Conservation (phyloP, 768 basidiomycete genomes). For the Russula vinacea region DNA sequence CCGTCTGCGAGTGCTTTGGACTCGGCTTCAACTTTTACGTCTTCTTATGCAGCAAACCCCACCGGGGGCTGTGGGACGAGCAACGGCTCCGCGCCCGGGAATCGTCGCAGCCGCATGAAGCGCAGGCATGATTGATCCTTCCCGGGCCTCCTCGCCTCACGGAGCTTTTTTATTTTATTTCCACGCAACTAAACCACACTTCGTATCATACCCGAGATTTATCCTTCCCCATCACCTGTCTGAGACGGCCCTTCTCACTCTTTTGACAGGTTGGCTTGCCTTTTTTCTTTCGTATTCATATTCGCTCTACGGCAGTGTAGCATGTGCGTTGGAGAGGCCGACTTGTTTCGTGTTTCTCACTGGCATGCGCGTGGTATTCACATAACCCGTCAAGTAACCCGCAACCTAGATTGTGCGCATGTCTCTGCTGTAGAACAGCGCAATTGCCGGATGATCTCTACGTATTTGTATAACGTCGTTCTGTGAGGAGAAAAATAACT, state of each 20-base stretch:
- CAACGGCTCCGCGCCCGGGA: neutral
- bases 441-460: neutral
- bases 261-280: neutral
- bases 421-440: slow-evolving; percentile 4
- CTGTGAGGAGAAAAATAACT: neutral
- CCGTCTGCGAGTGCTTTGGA: neutral
- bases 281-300: neutral
- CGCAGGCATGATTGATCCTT: neutral
- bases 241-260: neutral
- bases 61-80: neutral
- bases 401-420: too few species aligned
- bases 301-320: neutral
- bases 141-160: neutral
- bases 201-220: neutral
- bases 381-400: too few species aligned
- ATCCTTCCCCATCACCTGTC: neutral
- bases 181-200: neutral
- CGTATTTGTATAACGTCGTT: neutral
- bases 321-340: slow-evolving; percentile 19
- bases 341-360: neutral
- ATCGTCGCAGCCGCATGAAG: slow-evolving; percentile 2
- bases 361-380: slow-evolving; percentile 11
- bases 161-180: neutral
- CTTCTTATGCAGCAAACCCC: neutral
- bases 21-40: neutral